Percentiles rank a stretch among this genome's conserved stretches.
These are phyloP conservation scores for Venustampulla echinocandica DNA, from an alignment of 495 filamentous ascomycete genomes.

Conservation along the genomic window DNA sequence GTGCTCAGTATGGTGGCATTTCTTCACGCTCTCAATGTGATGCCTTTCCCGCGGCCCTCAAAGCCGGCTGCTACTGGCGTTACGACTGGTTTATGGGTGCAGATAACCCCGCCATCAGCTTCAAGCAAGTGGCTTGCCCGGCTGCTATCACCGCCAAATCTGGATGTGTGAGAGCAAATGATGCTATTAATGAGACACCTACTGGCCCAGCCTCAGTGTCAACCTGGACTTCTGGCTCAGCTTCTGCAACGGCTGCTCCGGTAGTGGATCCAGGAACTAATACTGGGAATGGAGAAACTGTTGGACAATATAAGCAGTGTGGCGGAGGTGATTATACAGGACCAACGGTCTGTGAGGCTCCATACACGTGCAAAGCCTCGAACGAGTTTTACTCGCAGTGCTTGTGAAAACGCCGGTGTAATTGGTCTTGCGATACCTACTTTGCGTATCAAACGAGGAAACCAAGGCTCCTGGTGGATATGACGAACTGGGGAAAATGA, in stretches of 20 bases:
- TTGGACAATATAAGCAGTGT: conserved; percentile 21
- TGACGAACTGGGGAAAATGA: no score
- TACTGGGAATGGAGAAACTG: neutral
- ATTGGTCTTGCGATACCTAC: no score
- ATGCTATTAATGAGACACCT: conserved; percentile 1
- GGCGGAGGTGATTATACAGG: conserved; percentile 10
- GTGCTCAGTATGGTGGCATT: conserved; percentile 54
- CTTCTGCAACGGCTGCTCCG: neutral
- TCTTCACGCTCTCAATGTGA: conserved; percentile 41
- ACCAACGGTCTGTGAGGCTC: conserved; percentile 9
- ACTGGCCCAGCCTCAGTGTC: neutral
- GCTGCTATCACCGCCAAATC: conserved; percentile 46
- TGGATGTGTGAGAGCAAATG: conserved; percentile 28
- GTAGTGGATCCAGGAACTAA: neutral
- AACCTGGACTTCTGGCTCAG: neutral
- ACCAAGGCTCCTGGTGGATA: no score
- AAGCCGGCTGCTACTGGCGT: conserved; percentile 58
- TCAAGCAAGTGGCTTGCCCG: conserved; percentile 45
- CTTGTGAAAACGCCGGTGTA: conserved; percentile 2
- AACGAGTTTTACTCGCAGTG: conserved; percentile 20
- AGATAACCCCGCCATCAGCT: conserved; percentile 52
- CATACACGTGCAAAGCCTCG: conserved; percentile 11
- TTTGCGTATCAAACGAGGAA: no score
- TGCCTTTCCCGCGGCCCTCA: conserved; percentile 45
- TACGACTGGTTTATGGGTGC: conserved; percentile 58